Base-by-base conservation (phyloP, 306 rosid genomes). In the Quercus wislizeni region DNA sequence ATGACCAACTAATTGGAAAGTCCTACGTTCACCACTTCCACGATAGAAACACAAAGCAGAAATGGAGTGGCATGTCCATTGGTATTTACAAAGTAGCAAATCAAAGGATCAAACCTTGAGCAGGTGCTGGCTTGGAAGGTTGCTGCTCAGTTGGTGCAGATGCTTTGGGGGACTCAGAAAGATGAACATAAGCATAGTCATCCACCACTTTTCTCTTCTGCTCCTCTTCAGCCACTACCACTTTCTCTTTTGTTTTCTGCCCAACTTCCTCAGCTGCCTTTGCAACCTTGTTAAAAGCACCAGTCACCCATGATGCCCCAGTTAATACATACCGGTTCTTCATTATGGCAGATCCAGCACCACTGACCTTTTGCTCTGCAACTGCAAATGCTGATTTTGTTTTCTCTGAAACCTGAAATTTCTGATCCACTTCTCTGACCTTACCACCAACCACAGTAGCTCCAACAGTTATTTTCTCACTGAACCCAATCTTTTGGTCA, bases 341-440 rank as follows among this genome's bases (percentile, higher is more conserved):
- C 99, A 95, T 95, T n/a, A 95, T 83, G 75, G 99, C 92, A 78
- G 99, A 90, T 76, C 99, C 99, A 51, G 97, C 97, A 35, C n/a
- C 87, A 69, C 92, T 91, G 64, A 92, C 97, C 69, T 84, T 91
- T 83, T 91, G 92, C 82, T 91, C 99, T 20, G 99, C 98, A 68
- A 84, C 99, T 18, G 99, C 91, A 80, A 95, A 83, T 78, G 98
- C 99, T 21, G 97, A 87, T 83, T 91, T 95, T 71, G 99, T 92
- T 87, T 95, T 95, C 76, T 92, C 99, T 0, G 99, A 95, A 82
- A 95, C 98, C 85, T 91, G 99, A 76, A 95, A 90, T 76, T 92
- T 95, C 84, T 95, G 97, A 79, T 95, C 99, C 85, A 95, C 96
- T 77, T 89, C 98, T 6, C 96, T 90, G 67, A 95, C 97, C 80